phyloP scores from a whole-genome alignment of 1,139 yeast genomes.

The Kluyveromyces sp. region DNA sequence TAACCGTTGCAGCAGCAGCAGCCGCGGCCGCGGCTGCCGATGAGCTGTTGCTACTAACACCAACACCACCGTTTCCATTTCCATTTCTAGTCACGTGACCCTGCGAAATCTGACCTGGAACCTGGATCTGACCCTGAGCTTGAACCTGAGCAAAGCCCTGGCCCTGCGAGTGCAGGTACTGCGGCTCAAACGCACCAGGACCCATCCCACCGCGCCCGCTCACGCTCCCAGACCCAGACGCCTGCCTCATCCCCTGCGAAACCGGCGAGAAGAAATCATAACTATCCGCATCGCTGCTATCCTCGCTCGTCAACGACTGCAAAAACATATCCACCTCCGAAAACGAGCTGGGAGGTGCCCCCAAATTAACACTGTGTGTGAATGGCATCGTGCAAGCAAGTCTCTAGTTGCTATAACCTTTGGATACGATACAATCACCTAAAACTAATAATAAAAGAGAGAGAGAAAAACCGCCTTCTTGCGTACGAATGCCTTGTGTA shows the following conservation, averaged over 20 bases:
- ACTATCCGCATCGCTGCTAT: constrained; percentile 7
- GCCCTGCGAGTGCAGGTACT: not conserved
- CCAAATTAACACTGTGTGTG: constrained; percentile 2
- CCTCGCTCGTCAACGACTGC: constrained; percentile 9
- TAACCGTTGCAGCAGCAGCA: constrained; percentile 5
- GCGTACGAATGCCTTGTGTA: too few relatives aligned
- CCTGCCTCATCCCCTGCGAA: constrained; percentile 1
- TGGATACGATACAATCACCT: too few relatives aligned
- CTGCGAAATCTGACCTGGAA: too few relatives aligned
- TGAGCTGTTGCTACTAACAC: not conserved
- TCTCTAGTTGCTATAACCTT: not conserved
- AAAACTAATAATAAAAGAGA: too few relatives aligned
- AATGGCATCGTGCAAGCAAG: not conserved
- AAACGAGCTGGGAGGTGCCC: constrained; percentile 2
- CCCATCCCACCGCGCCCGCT: constrained; percentile 1
- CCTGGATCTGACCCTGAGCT: too few relatives aligned
- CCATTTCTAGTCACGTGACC: too few relatives aligned
- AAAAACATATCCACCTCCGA: constrained; percentile 10
- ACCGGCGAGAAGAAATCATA: constrained; percentile 4
- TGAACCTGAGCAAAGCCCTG: not conserved
- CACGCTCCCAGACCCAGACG: not conserved
- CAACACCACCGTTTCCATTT: not conserved
- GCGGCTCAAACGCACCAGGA: constrained; percentile 3
- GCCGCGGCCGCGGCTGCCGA: not conserved
- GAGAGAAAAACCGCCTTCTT: too few relatives aligned